phyloP scores from a whole-genome alignment of 441 rosid genomes.

The Eutrema salsugineum region DNA sequence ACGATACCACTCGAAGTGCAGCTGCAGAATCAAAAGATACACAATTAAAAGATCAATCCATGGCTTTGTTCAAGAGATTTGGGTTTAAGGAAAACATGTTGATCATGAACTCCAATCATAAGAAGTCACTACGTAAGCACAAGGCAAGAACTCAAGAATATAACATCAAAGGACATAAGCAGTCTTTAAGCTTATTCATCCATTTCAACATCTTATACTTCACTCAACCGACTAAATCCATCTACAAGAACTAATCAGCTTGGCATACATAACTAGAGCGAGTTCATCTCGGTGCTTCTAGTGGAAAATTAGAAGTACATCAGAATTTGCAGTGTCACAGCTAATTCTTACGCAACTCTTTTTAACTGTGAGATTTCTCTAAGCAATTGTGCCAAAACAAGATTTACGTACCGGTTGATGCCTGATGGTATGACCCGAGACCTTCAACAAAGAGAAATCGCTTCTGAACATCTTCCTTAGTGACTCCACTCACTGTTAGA shows the following conservation, averaged over 20 bases:
- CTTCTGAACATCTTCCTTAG: conserved; percentile 68
- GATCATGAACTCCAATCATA: neutral
- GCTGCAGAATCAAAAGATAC: conserved; percentile 45
- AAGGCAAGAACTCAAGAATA: neutral
- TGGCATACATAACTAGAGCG: too few species aligned
- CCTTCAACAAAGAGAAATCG: conserved; percentile 87
- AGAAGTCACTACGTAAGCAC: neutral
- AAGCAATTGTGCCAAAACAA: neutral
- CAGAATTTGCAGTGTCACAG: neutral
- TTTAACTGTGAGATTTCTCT: neutral
- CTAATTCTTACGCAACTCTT: neutral
- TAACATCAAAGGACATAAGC: neutral
- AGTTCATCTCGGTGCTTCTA: too few species aligned
- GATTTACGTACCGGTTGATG: conserved; percentile 68
- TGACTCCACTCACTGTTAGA: conserved; percentile 64
- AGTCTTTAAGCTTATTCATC: neutral
- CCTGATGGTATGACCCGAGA: conserved; percentile 70
- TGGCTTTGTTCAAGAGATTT: neutral
- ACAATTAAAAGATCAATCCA: neutral
- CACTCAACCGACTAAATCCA: neutral
- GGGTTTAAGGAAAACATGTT: neutral
- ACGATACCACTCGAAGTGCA: conserved; percentile 72
- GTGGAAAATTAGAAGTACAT: too few species aligned
- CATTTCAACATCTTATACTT: neutral
- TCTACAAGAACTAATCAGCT: neutral